Evolutionary conservation across 495 filamentous ascomycete species (phyloP), one percentile per base, ranked within the genome.

Genomic region (Cladorrhinum samala): DNA sequence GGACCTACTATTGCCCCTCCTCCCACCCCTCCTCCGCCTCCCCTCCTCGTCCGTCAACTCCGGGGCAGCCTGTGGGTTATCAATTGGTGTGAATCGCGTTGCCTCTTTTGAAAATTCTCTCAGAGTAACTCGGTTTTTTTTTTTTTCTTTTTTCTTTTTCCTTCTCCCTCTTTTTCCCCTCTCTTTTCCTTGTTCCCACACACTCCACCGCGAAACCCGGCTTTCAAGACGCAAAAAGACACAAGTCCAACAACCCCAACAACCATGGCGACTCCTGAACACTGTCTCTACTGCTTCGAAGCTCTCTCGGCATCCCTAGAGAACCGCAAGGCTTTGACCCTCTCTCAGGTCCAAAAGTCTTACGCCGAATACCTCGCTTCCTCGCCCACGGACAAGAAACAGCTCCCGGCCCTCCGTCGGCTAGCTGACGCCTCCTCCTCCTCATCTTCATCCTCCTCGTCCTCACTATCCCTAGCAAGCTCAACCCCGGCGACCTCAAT

Each of bases 281-380:
- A 96, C 60, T 96, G 91, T 65, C 83, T 88, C 53, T 94, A 83
- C 71, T 95, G 89, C 72, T 96, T 97, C 77, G 91, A 98, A 69
- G 72, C 74, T 17, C 86, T 98, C 72, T 63, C 75, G 73, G 43
- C 77, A 77, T 55, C 72, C 50, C 70, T 75, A 49, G 67, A 71
- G 39, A 45, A 52, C 41, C 72, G 70, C 63, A 64, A 71, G 47
- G 18, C 75, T 4, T 61, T 78, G 63, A 74, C 69, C 47, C 80
- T 96, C 5, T 51, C 70, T 33, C 72, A 85, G 46, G 77, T 96
- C 55, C 79, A 93, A 66, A 73, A 81, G 23, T 79, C 86, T n/a
- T 94, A 85, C 83, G 76, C 79, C 50, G 67, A 69, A n/a, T 77
- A 77, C 61, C 43, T 61, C 55, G 64, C 23, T 36, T 64, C 17